Evolutionary conservation across 441 rosid species (phyloP).

Genomic region (Brassica hybrid): DNA sequence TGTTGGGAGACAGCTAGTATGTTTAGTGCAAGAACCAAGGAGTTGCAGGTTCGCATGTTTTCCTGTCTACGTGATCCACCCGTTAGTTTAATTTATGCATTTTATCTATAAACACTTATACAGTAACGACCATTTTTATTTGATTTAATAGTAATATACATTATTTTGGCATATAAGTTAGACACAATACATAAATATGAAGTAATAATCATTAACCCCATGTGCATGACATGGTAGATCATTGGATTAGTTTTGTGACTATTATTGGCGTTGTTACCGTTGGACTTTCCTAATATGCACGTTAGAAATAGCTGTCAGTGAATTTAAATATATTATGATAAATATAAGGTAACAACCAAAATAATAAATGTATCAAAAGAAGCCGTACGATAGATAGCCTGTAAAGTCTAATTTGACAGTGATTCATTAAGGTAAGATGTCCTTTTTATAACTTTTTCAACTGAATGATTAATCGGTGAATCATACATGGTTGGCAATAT

Average conservation of each 20-base stretch:
- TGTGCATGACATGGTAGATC: slow-evolving; percentile 30
- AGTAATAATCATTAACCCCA: slow-evolving; percentile 32
- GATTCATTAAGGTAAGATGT: slow-evolving; percentile 23
- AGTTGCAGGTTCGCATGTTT: slow-evolving; percentile 44
- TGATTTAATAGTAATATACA: background rate
- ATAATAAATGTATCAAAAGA: background rate
- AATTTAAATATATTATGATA: slow-evolving; percentile 28
- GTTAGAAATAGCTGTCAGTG: slow-evolving; percentile 45
- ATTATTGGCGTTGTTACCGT: slow-evolving; percentile 31
- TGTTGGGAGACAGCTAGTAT: slow-evolving; percentile 38
- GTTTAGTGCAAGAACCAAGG: slow-evolving; percentile 27
- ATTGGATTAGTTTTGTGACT: background rate
- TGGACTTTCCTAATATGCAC: slow-evolving; percentile 23
- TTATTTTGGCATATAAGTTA: background rate
- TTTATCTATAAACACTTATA: no score
- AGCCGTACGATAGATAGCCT: slow-evolving; percentile 30
- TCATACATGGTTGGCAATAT: slow-evolving; percentile 16
- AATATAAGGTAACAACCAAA: background rate
- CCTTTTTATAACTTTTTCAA: background rate
- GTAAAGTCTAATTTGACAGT: slow-evolving; percentile 26
- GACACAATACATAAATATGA: background rate
- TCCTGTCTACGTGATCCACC: slow-evolving; percentile 39
- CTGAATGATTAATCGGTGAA: slow-evolving; percentile 13
- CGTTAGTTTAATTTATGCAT: no score
- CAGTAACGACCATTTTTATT: background rate